A percentile compares a stretch with the other conserved stretches of the same genome.
These are phyloP conservation scores for Golubevia pallescens DNA, from an alignment of 1,284 basidiomycete genomes.

Conservation along the genomic window DNA sequence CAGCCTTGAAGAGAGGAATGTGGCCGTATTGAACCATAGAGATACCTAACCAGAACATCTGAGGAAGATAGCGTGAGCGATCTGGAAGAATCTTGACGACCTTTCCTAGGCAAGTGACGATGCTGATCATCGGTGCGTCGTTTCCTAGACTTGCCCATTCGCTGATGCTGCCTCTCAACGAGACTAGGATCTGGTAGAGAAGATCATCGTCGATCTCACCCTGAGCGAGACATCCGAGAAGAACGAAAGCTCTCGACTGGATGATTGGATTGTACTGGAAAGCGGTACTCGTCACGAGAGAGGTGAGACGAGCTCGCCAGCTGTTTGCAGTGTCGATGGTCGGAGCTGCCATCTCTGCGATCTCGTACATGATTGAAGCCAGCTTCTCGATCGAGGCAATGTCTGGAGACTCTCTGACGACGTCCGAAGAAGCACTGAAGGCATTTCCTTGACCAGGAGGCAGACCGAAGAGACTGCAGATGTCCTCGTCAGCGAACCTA, in stretches of 20 bases:
- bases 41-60: constrained; percentile 57
- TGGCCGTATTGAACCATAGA: constrained; percentile 52
- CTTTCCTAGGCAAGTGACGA: constrained; percentile 53
- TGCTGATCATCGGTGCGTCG: constrained; percentile 55
- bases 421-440: constrained; percentile 26
- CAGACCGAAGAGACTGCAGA: constrained; percentile 40
- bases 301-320: constrained; percentile 93
- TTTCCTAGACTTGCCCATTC: constrained; percentile 50
- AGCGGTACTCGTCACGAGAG: constrained; percentile 85
- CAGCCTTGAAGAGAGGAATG: constrained; percentile 49
- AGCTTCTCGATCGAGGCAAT: constrained; percentile 43
- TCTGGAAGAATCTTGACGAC: constrained; percentile 51
- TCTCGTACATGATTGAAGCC: constrained; percentile 41
- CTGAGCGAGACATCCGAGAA: constrained; percentile 78
- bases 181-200: constrained; percentile 84
- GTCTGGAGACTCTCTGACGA: constrained; percentile 30
- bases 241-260: constrained; percentile 85
- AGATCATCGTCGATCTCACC: constrained; percentile 79
- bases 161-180: constrained; percentile 66
- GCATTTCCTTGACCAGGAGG: constrained; percentile 14
- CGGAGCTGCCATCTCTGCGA: constrained; percentile 47
- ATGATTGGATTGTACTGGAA: constrained; percentile 90
- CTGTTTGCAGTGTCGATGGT: constrained; percentile 77
- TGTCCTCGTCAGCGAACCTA: constrained; percentile 35
- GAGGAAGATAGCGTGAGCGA: constrained; percentile 45